Evolutionary conservation across 2,329 filamentous ascomycete genomes (phyloP).

Genomic region (Diplodia corticola): DNA sequence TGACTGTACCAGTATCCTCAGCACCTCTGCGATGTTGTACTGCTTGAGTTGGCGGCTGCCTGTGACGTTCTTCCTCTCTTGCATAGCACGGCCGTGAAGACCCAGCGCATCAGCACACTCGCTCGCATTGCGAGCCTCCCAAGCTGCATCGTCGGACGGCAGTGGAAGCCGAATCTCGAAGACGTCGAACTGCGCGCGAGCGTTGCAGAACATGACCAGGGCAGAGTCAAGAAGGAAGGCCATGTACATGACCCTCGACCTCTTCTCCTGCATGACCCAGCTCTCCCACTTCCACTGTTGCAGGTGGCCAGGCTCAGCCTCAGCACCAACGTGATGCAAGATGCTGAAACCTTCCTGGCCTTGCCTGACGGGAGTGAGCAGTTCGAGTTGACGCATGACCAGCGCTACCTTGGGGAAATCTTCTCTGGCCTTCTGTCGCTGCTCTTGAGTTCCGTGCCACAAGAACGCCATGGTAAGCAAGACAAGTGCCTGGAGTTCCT

Average conservation of each 20-base stretch:
- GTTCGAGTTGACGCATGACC: slow-evolving; percentile 57
- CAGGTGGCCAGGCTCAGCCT: slow-evolving; percentile 27
- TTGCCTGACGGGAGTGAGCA: slow-evolving; percentile 57
- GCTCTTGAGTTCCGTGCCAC: slow-evolving; percentile 69
- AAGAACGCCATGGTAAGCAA: slow-evolving; percentile 63
- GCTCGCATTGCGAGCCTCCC: slow-evolving; percentile 63
- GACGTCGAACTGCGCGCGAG: slow-evolving; percentile 61
- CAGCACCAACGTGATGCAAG: slow-evolving; percentile 58
- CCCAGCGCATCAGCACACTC: slow-evolving; percentile 68
- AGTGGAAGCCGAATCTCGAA: slow-evolving; percentile 68
- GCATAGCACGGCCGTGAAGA: slow-evolving; percentile 58
- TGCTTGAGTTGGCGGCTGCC: slow-evolving; percentile 66
- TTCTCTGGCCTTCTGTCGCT: slow-evolving; percentile 63
- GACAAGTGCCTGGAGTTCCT: slow-evolving; percentile 68
- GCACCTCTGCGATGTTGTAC: slow-evolving; percentile 61
- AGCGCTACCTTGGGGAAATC: slow-evolving; percentile 59
- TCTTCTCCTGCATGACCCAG: slow-evolving; percentile 72
- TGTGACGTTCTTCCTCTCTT: slow-evolving; percentile 58
- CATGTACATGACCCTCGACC: slow-evolving; percentile 64
- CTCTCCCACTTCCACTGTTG: slow-evolving; percentile 62
- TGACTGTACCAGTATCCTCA: slow-evolving; percentile 62
- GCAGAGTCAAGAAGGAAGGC: slow-evolving; percentile 65
- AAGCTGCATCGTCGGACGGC: slow-evolving; percentile 70
- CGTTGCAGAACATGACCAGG: slow-evolving; percentile 71
- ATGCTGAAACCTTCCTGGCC: slow-evolving; percentile 55